Evolutionary conservation across 2,329 filamentous ascomycete species (phyloP).

Genomic region (Trichoderma sp.): DNA sequence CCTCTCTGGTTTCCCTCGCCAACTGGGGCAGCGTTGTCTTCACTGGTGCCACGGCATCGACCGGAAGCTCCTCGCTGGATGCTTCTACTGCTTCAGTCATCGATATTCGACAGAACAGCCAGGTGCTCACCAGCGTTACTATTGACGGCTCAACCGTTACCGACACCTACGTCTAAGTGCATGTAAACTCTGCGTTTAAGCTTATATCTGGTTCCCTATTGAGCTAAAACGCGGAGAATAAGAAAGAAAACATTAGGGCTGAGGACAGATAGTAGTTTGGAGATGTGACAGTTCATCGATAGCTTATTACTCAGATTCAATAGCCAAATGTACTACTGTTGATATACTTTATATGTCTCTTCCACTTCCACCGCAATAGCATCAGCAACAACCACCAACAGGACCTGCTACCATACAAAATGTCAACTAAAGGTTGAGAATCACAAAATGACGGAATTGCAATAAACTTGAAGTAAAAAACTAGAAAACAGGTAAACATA

Average conservation of each 20-base stretch:
- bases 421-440: background rate
- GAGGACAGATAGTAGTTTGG: background rate
- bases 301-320: background rate
- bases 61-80: background rate
- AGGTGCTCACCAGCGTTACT: background rate
- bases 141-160: constrained; percentile 2
- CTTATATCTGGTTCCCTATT: background rate
- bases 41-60: background rate
- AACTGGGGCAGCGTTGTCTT: constrained; percentile 13
- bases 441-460: too few relatives aligned
- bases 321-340: background rate
- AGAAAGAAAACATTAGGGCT: background rate
- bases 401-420: background rate
- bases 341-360: background rate
- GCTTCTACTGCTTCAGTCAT: background rate
- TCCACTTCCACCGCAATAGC: background rate
- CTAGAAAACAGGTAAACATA: too few relatives aligned
- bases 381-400: background rate
- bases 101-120: background rate
- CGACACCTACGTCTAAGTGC: background rate
- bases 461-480: background rate
- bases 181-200: background rate
- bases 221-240: background rate
- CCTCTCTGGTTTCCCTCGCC: background rate
- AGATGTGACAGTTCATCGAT: background rate